These are phyloP conservation scores for Monilinia laxa DNA, from an alignment of 2,329 filamentous ascomycete species.

Conservation along the genomic window DNA sequence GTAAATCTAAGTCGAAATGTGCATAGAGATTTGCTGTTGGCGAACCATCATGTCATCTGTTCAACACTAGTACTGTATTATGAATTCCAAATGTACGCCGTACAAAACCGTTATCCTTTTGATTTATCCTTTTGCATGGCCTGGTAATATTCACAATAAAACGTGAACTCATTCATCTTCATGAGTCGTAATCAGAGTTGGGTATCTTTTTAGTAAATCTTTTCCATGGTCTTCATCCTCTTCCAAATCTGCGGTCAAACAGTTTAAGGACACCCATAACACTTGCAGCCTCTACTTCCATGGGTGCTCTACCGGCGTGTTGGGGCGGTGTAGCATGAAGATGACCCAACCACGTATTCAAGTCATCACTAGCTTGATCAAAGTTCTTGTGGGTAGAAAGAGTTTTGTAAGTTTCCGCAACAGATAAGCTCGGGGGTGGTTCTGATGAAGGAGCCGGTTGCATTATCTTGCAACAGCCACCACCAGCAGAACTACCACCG, in stretches of 20 bases:
- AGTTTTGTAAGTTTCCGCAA: conserved; percentile 76
- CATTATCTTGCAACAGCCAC: conserved; percentile 60
- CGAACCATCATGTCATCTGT: neutral
- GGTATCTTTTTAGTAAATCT: conserved; percentile 16
- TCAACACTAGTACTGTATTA: neutral
- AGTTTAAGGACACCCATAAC: conserved; percentile 84
- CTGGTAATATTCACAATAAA: conserved; percentile 15
- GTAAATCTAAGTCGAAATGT: neutral
- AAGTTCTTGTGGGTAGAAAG: conserved; percentile 75
- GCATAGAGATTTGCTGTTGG: neutral
- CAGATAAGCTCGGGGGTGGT: conserved; percentile 57
- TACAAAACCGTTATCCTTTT: conserved; percentile 11
- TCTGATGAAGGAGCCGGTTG: conserved; percentile 36
- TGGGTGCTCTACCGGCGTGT: conserved; percentile 51
- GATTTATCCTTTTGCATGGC: neutral
- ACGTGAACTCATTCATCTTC: conserved; percentile 12
- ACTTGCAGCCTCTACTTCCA: conserved; percentile 79
- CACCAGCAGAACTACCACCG: conserved; percentile 57
- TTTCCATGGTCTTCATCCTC: conserved; percentile 35
- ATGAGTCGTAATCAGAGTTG: conserved; percentile 15
- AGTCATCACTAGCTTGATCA: conserved; percentile 69
- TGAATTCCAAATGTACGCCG: neutral
- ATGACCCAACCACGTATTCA: conserved; percentile 73
- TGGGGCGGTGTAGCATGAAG: conserved; percentile 57
- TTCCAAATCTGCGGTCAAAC: conserved; percentile 73